These are phyloP conservation scores for Thermothelomyces thermophilus DNA, from an alignment of 2,329 filamentous ascomycete genomes.

Conservation along the genomic window DNA sequence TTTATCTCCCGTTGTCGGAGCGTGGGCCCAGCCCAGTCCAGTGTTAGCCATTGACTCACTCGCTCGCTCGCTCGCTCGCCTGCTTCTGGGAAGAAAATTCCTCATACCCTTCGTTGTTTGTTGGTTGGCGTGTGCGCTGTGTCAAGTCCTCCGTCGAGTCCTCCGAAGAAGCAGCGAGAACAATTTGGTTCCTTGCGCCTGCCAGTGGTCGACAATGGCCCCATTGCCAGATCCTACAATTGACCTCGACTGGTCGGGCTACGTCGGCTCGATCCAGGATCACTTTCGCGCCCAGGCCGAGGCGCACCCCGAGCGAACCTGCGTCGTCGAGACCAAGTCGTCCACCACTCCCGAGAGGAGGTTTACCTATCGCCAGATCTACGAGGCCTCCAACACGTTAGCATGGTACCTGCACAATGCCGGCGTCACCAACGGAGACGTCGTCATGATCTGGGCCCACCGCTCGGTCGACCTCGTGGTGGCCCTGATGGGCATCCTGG, in stretches of 20 bases:
- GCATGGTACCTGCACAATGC: slow-evolving; percentile 70
- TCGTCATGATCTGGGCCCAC: slow-evolving; percentile 89
- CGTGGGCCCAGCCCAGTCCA: not conserved
- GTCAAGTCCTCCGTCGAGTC: too few relatives aligned
- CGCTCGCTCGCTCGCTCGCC: too few relatives aligned
- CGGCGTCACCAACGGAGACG: slow-evolving; percentile 72
- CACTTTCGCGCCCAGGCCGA: slow-evolving; percentile 62
- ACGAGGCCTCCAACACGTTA: slow-evolving; percentile 73
- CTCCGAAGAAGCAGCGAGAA: not conserved
- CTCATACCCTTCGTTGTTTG: too few relatives aligned
- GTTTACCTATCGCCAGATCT: slow-evolving; percentile 82
- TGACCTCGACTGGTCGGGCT: slow-evolving; percentile 62
- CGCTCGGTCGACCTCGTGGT: slow-evolving; percentile 61
- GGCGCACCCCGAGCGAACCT: slow-evolving; percentile 54
- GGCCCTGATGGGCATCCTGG: slow-evolving; percentile 71
- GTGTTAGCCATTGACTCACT: not conserved
- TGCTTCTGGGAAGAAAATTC: slow-evolving; percentile 2
- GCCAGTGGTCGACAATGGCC: slow-evolving; percentile 19
- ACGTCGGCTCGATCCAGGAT: slow-evolving; percentile 55
- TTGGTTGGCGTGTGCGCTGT: too few relatives aligned
- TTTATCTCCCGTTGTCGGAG: slow-evolving; percentile 14
- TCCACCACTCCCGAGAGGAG: slow-evolving; percentile 48
- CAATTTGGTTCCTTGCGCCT: not conserved
- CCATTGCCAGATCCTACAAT: slow-evolving; percentile 55
- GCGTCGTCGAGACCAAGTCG: slow-evolving; percentile 44